A percentile compares a stretch with the other conserved stretches of the same genome.
phyloP scores from a whole-genome alignment of 1,284 basidiomycete species.

The Moniliophthora roreri region DNA sequence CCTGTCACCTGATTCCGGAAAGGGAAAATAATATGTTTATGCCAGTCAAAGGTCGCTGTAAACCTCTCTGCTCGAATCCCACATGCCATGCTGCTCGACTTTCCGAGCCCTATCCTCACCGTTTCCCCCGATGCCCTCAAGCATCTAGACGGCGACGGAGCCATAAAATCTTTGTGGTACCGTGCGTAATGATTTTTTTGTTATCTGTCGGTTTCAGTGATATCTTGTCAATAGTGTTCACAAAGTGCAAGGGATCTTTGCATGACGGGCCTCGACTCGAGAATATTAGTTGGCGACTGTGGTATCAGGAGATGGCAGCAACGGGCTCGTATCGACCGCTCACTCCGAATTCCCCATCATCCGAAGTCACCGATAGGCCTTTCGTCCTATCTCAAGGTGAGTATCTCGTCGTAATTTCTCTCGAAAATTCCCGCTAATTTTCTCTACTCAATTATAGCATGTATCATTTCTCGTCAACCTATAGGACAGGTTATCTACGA shows the following conservation, averaged over 20 bases:
- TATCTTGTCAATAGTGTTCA: constrained; percentile 59
- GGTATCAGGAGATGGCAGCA: constrained; percentile 65
- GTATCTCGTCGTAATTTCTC: background rate
- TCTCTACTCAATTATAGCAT: background rate
- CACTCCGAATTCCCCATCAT: constrained; percentile 27
- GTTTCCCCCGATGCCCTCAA: constrained; percentile 62
- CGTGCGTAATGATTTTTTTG: constrained; percentile 39
- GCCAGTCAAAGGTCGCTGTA: background rate
- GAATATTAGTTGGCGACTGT: constrained; percentile 85
- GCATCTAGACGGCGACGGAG: constrained; percentile 65
- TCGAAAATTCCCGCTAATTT: background rate
- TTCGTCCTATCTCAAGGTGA: constrained; percentile 1
- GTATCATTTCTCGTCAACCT: constrained; percentile 25
- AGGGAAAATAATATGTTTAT: background rate
- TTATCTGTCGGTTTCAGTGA: constrained; percentile 7
- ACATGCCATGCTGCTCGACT: constrained; percentile 43
- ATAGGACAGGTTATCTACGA: constrained; percentile 58
- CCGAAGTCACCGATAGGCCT: constrained; percentile 12
- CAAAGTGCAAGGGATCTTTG: constrained; percentile 78
- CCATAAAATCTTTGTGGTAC: constrained; percentile 62
- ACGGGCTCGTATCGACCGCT: constrained; percentile 26
- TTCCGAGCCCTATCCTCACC: constrained; percentile 62
- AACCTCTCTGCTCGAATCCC: background rate
- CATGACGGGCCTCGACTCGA: constrained; percentile 78
- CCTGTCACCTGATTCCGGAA: background rate